Evolutionary conservation across 1,284 basidiomycete species (phyloP).

Genomic region (Lignosus rhinocerotis): DNA sequence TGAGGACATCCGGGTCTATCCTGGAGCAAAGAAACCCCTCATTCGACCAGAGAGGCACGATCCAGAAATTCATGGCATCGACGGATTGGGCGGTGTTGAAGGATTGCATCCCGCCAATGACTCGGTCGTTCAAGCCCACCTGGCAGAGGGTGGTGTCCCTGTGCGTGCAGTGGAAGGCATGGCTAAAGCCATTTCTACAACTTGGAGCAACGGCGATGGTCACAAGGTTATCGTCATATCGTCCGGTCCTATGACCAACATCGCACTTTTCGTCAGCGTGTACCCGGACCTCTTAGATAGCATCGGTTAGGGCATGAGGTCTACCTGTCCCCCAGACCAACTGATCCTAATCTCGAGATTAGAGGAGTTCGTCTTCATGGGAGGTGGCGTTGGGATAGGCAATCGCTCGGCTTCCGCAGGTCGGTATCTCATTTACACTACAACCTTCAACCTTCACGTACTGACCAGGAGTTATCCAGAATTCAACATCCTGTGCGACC

Average conservation of each 20-base stretch:
- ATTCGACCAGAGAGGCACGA: conserved; percentile 40
- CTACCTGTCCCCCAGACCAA: not conserved
- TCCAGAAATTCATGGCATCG: conserved; percentile 76
- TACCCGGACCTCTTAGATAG: conserved; percentile 71
- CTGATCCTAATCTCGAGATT: not conserved
- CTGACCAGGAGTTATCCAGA: conserved; percentile 40
- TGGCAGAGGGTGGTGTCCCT: conserved; percentile 43
- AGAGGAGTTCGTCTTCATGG: conserved; percentile 85
- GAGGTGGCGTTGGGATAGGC: conserved; percentile 82
- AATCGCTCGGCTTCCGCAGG: conserved; percentile 76
- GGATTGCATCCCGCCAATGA: conserved; percentile 57
- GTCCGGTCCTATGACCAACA: conserved; percentile 83
- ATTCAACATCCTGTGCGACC: conserved; percentile 83
- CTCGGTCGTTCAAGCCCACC: conserved; percentile 47
- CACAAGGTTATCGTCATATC: conserved; percentile 67
- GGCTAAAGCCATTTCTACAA: conserved; percentile 50
- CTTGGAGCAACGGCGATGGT: conserved; percentile 56
- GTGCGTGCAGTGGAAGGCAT: conserved; percentile 68
- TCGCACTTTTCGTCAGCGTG: conserved; percentile 72
- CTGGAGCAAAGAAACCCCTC: conserved; percentile 69
- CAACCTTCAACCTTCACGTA: not conserved
- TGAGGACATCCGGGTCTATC: conserved; percentile 56
- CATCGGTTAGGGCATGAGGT: conserved; percentile 35
- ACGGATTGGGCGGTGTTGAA: conserved; percentile 80
- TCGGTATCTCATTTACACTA: conserved; percentile 28